Base-by-base conservation (phyloP, 192 early-diverging fungal species). In the Podila horticola region DNA sequence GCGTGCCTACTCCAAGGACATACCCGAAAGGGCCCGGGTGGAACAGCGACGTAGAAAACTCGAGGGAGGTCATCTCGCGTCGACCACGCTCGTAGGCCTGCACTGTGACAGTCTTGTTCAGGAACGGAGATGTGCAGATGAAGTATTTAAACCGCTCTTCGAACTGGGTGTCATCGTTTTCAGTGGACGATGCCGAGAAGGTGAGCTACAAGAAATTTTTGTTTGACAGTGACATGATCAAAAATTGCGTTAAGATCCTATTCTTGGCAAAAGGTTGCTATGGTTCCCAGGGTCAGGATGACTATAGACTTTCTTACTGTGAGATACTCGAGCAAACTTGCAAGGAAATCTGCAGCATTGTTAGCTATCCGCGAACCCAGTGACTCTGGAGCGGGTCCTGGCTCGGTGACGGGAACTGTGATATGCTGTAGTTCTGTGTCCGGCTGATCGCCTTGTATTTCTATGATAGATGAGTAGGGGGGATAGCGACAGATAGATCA, bases 141-240 rank as follows among this genome's bases (percentile, higher is more conserved):
- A 88, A 67, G 50, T 90, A 90, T 58, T 87, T 88, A 75, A 90
- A 88, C 3, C 87, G 84, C 62, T 90, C 89, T 60, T 88, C 86
- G 65, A 89, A 90, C 24, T 84, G 83, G 20, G 75, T 67, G 84
- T 90, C 86, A 66, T 88, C 89, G 26, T 64, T 41, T 36, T 81
- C 68, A 9, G 87, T 74, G 7, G 88, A 66, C 15, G 88, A 83
- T 1, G 84, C 71, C 29, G 86, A 84, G 50, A 88, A 85, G 3
- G 82, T 79, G 60, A 86, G 85, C 88, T 89, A 68, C 6, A 31
- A 65, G 57, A 12, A 13, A 28, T 5, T 6, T n/a, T 60, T 19
- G 9, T 63, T 63, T 19, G 61, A 34, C 22, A n/a, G 29, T 62
- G 61, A n/a, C 24, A 9, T 38, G 12, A 34, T 15, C 30, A 41